Base-by-base conservation (phyloP, 768 basidiomycete genomes). In the Suillus spraguei region DNA sequence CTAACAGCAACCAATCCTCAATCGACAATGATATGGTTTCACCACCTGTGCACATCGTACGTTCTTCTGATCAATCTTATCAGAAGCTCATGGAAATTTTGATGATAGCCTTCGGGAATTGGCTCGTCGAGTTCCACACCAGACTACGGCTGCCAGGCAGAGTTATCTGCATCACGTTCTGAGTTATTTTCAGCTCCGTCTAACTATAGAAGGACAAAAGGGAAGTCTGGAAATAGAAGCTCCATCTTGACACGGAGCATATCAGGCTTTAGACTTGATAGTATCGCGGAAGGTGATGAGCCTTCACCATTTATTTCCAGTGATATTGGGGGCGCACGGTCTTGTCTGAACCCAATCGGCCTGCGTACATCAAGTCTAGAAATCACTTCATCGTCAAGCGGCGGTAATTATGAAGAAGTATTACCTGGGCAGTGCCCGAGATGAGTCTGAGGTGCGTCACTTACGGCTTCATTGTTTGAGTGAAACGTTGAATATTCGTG, bases 211-310 rank as follows among this genome's bases (percentile, higher is more conserved):
- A 20, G 16, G 39, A 32, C 10, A 7, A 20, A 24, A 20, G 39
- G 39, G 39, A 41, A 28, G 41, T 28, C 11, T 32, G 17, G 17
- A 5, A 39, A 58, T 41, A 20, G 56, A 32, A 41, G 38, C 55
- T 28, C 28, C 24, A 17, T 17, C 10, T 42, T 42, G 6, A 17
- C 13, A 5, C 39, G 39, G 6, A 58, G 24, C 41, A 58, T 24
- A 13, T 8, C 17, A 11, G 24, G 17, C 10, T 11, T 20, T 3
- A 41, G 28, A 58, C 56, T 58, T 32, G 56, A 58, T 41, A 58
- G 56, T 24, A 58, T 58, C 17, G 39, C 56, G 24, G 56, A 58
- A 42, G 56, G 24, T 32, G 56, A 58, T 7, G 56, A 58, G 39
- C 56, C 56, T 7, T 41, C 39, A 0, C 17, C 55, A 28, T 58